These are phyloP conservation scores for Fraxinus velutina DNA, from an alignment of 305 asterid genomes.

Conservation along the genomic window DNA sequence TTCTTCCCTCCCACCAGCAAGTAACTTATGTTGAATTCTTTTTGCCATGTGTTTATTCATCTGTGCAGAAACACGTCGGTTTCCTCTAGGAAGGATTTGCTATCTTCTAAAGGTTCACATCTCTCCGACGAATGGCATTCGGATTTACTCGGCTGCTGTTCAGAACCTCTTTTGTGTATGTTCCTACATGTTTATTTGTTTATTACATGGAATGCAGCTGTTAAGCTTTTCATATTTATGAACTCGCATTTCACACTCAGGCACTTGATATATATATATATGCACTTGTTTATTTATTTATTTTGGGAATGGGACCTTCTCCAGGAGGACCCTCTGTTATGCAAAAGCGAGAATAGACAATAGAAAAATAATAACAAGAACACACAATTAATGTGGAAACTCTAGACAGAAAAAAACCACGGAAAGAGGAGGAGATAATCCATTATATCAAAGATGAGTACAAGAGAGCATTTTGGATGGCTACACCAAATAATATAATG, in stretches of 20 bases:
- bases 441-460: not conserved
- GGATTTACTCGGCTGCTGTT: slow-evolving; percentile 83
- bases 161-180: slow-evolving; percentile 87
- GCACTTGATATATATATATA: not conserved
- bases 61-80: slow-evolving; percentile 55
- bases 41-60: not conserved
- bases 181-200: slow-evolving; percentile 9
- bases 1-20: not conserved
- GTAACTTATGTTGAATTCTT: not conserved
- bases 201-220: not conserved
- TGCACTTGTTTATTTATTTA: not conserved
- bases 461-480: not conserved
- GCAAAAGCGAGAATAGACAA: not conserved
- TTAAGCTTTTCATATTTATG: slow-evolving; percentile 7
- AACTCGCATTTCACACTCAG: not conserved
- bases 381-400: not conserved
- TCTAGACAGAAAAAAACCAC: not conserved
- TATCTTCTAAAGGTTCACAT: slow-evolving; percentile 49
- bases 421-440: not conserved
- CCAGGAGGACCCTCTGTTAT: not conserved
- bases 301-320: not conserved
- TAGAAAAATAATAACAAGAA: not conserved
- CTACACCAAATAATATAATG: not conserved
- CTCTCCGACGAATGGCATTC: slow-evolving; percentile 64
- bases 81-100: slow-evolving; percentile 58